Base-by-base conservation (phyloP, 257 asterid species). In the Mentha longifolia region DNA sequence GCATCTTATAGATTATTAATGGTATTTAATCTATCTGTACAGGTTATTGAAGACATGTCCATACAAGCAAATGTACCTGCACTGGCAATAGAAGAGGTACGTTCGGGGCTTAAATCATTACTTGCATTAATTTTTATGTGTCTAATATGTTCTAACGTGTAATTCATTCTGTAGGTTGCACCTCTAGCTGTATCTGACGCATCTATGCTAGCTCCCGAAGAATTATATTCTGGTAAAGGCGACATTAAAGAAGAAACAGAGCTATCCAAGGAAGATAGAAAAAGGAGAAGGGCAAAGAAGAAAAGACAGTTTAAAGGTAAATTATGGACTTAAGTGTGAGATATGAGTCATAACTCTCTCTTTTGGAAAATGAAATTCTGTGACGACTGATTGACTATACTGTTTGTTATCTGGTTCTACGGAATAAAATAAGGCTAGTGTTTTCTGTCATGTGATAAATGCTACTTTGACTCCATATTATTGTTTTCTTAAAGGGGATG, bases 201-300 rank as follows among this genome's bases (percentile, higher is more conserved):
- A 22, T 92, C 97, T 81, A 92, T 95, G 98, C 91, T 95, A 50
- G 99, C 99, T 76, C 99, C 99, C 13, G 98, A 95, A 81, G 99
- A 95, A 87, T 85, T 95, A 35, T 95, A 89, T 73, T 37, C 88
- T 60, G 94, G 97, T 59, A 95, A 88, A 86, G 98, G 98, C 74
- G 92, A 92, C 81, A 64, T 95, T 57, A 95, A 95, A 82, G 98
- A 92, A 74, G 98, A 95, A 80, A 77, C 85, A 41, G 99, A 95
- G 86, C 86, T 90, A 67, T 83, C 97, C 33, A 85, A 95, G 79
- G 83, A 67, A 3, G 98, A 95, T 17, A 87, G 94, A 85, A 88
- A 90, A 83, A 90, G 95, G 83, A 89, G 96, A 83, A 85, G 99
- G 76, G 95, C 98, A 10, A 92, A 90, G 67, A 95, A 89, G 84